Base-by-base conservation (phyloP, 257 asterid species). In the Jasminum sambac region DNA sequence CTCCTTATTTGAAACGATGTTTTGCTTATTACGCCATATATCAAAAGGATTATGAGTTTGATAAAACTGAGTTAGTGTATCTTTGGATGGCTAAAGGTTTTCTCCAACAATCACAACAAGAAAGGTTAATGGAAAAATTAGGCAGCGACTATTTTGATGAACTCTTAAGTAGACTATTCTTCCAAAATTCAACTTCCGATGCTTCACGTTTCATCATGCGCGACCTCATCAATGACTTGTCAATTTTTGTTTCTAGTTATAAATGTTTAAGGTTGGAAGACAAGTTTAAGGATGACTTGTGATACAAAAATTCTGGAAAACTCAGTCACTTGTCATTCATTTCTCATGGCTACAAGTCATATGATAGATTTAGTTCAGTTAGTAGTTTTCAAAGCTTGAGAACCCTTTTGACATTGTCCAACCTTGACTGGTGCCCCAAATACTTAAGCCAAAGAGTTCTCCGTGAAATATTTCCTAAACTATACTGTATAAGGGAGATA, bases 31-130 rank as follows among this genome's bases (percentile, higher is more conserved):
- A 74, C 42, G 68, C 79, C 2, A 65, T 78, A 13, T 78, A 74
- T 38, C 83, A 79, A 0, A 74, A 74, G 30, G 79, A 74, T 38
- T 74, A 74, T 36, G 79, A 78, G 68, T 74, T 74, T 41, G 68
- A 70, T 61, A 74, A 21, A 67, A n/a, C 42, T 26, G 71, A 66
- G 46, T 65, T 78, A 44, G 76, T 78, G 25, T 61, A 57, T 52
- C 70, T 78, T 19, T 78, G 83, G 83, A 78, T 78, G 79, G 83
- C 74, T 1, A 74, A 78, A 67, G 83, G 83, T 6, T 74, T 78
- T 66, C 38, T 78, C 70, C 73, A 64, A 41, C 65, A 37, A 55
- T 61, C 70, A 10, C 12, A 61, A 48, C 71, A 61, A 37, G 64
- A 70, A 41, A 78, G 11, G 41, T 5, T 8, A 23, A 67, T 66